Evolutionary conservation across 164 flowering plant species (phyloP), one percentile per base, ranked within the genome.

Genomic region (Sextonia rubra): DNA sequence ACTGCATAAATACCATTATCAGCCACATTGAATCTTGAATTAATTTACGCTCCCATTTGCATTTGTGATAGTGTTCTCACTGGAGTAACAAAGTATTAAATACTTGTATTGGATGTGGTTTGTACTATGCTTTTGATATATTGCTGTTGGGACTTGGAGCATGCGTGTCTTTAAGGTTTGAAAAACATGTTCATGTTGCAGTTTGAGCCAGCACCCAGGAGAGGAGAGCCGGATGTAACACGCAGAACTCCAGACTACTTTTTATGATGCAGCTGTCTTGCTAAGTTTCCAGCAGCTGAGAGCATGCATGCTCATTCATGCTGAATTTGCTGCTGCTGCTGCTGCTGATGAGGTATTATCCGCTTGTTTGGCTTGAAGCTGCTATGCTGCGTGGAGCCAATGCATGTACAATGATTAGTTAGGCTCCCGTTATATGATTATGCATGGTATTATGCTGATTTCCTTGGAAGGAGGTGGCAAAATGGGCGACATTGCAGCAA

Each of bases 131-230:
- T 56, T 56, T 15, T 56, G 20, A 56, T 17, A 56, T 22, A 56
- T 22, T 56, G 61, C 22, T 56, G 61, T 56, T 56, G 61, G 61
- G 61, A 37, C 44, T 37, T 22, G 9, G 61, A 22, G 9, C n/a
- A 17, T 56, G 61, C 61, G 9, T 17, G 61, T 20, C 24, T 56
- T 7, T 56, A 15, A 64, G 63, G 47, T 18, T 30, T 23, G 15
- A 55, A 47, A 52, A 75, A 27, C 18, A 2, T 76, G 24, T 44
- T 44, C 60, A 4, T 24, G 22, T 47, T 48, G 68, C 92, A 94
- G 98, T 94, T 94, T 86, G 98, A 94, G 76, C 98, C 98, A 72
- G 97, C 98, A 77, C 98, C 98, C 44, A 85, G 98, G 85, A 86
- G 98, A 78, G 98, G 98, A 55, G 98, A 94, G 82, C 98, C 98